Conservation (phyloP, 75 land plant species). For the Cupressus sempervirens region DNA sequence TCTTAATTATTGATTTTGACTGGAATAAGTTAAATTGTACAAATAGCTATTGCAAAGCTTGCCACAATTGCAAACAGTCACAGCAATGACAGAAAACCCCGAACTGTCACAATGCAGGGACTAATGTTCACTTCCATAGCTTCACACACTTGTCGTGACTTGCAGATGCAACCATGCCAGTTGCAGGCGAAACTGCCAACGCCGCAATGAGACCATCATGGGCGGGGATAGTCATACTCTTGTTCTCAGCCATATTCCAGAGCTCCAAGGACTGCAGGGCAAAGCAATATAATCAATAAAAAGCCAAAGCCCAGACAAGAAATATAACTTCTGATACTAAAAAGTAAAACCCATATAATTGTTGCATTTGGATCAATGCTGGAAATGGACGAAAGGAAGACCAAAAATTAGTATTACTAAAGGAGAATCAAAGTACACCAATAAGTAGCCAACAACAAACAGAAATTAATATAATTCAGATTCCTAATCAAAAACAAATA, state of each 20-base stretch:
- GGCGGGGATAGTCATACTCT: slow-evolving; percentile 50
- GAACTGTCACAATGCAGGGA: neutral
- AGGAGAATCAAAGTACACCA: neutral
- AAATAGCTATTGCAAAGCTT: slow-evolving; percentile 2
- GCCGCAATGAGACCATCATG: slow-evolving; percentile 58
- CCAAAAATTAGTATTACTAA: neutral
- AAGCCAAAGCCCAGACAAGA: neutral
- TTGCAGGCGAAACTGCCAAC: slow-evolving; percentile 54
- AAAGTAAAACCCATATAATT: neutral
- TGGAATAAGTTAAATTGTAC: slow-evolving; percentile 3
- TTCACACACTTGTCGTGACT: slow-evolving; percentile 80
- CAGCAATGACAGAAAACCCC: neutral
- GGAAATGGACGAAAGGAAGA: neutral
- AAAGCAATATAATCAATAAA: neutral
- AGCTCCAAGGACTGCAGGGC: slow-evolving; percentile 55
- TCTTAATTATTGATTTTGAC: neutral
- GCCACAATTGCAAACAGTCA: neutral
- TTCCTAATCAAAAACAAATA: neutral
- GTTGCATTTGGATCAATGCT: neutral
- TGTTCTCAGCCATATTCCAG: slow-evolving; percentile 65
- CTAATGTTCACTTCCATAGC: slow-evolving; percentile 46
- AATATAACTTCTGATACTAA: neutral
- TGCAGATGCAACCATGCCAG: slow-evolving; percentile 77
- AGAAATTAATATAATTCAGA: neutral
- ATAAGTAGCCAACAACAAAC: neutral